Conservation (phyloP, 345 rosid genomes). For the Citrus mangshanensis region DNA sequence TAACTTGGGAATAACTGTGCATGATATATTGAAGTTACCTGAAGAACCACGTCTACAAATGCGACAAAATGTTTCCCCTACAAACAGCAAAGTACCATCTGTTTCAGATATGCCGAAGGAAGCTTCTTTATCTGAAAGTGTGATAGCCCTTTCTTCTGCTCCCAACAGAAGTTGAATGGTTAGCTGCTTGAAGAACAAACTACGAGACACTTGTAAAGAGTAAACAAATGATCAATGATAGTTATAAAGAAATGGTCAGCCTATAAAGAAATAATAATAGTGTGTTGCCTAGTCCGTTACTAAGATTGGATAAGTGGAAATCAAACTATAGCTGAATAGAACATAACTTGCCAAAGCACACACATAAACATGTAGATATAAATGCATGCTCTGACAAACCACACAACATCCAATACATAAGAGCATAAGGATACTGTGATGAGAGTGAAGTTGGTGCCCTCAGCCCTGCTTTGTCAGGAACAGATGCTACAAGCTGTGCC, state of each 20-base stretch:
- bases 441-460: constrained; percentile 59
- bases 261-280: background rate
- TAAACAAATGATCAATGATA: constrained; percentile 20
- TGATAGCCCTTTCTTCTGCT: constrained; percentile 37
- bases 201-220: constrained; percentile 47
- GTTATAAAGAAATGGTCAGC: constrained; percentile 6
- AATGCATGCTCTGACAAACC: background rate
- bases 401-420: constrained; percentile 11
- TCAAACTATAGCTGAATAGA: background rate
- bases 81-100: constrained; percentile 46
- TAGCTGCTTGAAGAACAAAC: constrained; percentile 79
- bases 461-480: constrained; percentile 85
- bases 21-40: constrained; percentile 48
- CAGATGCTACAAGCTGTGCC: constrained; percentile 72
- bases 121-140: constrained; percentile 11
- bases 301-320: background rate
- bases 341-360: constrained; percentile 1
- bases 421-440: constrained; percentile 82
- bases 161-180: constrained; percentile 58
- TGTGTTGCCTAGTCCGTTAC: background rate
- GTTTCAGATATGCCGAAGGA: constrained; percentile 19
- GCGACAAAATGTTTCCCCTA: constrained; percentile 72
- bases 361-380: background rate
- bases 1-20: background rate
- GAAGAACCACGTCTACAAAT: constrained; percentile 92